A percentile compares a stretch with the other conserved stretches of the same genome.
These are phyloP conservation scores for Hamamelis virginiana DNA, from an alignment of 164 flowering plant genomes.

Conservation along the genomic window DNA sequence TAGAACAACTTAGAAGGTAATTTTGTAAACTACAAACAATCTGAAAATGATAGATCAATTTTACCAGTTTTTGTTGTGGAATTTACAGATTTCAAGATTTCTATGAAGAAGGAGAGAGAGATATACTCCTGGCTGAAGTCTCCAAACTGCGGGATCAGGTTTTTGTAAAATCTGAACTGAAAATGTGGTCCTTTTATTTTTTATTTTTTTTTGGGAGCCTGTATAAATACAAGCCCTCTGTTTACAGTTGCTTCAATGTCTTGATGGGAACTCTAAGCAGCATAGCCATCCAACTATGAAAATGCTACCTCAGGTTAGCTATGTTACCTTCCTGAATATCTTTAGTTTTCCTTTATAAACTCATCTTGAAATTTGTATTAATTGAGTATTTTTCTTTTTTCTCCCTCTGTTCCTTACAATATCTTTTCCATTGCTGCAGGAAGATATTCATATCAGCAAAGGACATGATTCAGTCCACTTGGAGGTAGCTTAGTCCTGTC, in stretches of 20 bases:
- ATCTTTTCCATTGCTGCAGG: conserved; percentile 34
- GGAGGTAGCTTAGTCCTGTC: conserved; percentile 51
- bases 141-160: conserved; percentile 83
- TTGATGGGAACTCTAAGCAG: conserved; percentile 45
- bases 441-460: conserved; percentile 20
- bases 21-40: neutral
- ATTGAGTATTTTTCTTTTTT: neutral
- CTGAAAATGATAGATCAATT: conserved; percentile 3
- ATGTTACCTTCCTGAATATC: neutral
- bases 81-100: conserved; percentile 81
- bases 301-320: conserved; percentile 39
- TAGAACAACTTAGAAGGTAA: conserved; percentile 87
- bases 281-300: conserved; percentile 22
- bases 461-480: conserved; percentile 39
- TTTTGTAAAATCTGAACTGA: conserved; percentile 7
- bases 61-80: conserved; percentile 7
- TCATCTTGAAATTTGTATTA: neutral
- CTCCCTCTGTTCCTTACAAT: conserved; percentile 1
- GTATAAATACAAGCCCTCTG: neutral
- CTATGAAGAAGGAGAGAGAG: conserved; percentile 95
- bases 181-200: neutral
- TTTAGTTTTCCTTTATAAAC: neutral
- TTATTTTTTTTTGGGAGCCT: neutral
- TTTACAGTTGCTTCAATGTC: conserved; percentile 58
- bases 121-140: conserved; percentile 66